Evolutionary conservation across 257 asterid genomes (phyloP).

Genomic region (Solanum arcanum): DNA sequence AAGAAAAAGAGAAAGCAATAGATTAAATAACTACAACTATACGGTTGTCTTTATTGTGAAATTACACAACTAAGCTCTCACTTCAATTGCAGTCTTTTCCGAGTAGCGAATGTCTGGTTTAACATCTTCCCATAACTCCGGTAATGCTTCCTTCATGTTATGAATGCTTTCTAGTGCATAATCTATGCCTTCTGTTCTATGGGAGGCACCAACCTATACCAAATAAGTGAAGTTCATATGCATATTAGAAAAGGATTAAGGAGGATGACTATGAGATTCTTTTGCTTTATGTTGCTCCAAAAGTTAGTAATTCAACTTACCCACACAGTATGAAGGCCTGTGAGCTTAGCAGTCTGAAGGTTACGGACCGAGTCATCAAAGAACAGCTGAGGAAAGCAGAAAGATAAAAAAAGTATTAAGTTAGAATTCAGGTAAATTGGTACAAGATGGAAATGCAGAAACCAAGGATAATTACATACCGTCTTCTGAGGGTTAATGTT

Average conservation of each 20-base stretch:
- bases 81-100: conserved; percentile 45
- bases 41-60: background rate
- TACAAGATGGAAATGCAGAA: background rate
- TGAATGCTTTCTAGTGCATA: conserved; percentile 78
- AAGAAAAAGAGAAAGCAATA: background rate
- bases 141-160: conserved; percentile 77
- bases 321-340: conserved; percentile 71
- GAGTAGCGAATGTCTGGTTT: conserved; percentile 30
- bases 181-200: conserved; percentile 48
- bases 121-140: conserved; percentile 72
- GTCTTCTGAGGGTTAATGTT: conserved; percentile 63
- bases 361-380: conserved; percentile 87
- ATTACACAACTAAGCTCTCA: conserved; percentile 29
- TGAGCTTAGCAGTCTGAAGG: conserved; percentile 53
- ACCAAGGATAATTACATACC: conserved; percentile 20
- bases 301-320: conserved; percentile 22
- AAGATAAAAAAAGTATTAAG: background rate
- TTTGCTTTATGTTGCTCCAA: background rate
- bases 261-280: background rate
- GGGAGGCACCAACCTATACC: conserved; percentile 63
- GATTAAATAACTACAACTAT: background rate
- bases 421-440: background rate
- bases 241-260: background rate
- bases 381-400: conserved; percentile 42
- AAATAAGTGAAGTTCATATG: background rate